phyloP scores from a whole-genome alignment of 495 filamentous ascomycete genomes.

The Aspergillus indologenus region DNA sequence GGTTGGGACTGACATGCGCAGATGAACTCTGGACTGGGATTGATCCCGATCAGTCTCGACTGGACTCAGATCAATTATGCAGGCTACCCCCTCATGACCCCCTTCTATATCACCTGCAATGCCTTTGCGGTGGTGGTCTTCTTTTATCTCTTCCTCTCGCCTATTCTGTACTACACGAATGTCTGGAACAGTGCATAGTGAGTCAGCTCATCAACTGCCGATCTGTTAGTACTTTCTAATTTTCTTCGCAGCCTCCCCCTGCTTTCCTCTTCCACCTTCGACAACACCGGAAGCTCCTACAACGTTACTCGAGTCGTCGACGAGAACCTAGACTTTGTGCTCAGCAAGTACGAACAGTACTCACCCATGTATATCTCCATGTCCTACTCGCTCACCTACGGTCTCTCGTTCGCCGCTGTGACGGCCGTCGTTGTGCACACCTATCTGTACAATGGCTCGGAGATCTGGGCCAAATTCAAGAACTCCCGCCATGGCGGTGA shows the following conservation, averaged over 20 bases:
- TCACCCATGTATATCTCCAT: constrained; percentile 64
- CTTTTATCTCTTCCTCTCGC: constrained; percentile 54
- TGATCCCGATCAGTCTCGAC: constrained; percentile 79
- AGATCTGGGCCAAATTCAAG: constrained; percentile 55
- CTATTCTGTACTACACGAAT: constrained; percentile 52
- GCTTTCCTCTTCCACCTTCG: constrained; percentile 57
- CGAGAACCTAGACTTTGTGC: constrained; percentile 48
- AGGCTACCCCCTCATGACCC: constrained; percentile 55
- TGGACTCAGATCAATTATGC: constrained; percentile 46
- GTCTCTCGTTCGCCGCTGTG: constrained; percentile 61
- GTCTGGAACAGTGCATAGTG: constrained; percentile 50
- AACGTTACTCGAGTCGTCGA: constrained; percentile 54
- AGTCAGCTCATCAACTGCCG: constrained; percentile 43
- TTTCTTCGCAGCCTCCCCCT: constrained; percentile 43
- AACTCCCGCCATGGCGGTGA: constrained; percentile 52
- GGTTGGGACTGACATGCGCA: constrained; percentile 53
- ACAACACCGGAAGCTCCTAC: constrained; percentile 57
- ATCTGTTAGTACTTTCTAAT: background rate
- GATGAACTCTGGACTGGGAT: constrained; percentile 68
- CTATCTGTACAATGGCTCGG: constrained; percentile 54
- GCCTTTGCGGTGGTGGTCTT: constrained; percentile 53
- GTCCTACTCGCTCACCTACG: constrained; percentile 60
- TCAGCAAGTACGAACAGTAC: constrained; percentile 55
- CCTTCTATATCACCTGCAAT: constrained; percentile 62
- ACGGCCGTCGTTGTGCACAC: constrained; percentile 57